phyloP scores from a whole-genome alignment of 306 rosid genomes.

The Gastrolobium villosum region DNA sequence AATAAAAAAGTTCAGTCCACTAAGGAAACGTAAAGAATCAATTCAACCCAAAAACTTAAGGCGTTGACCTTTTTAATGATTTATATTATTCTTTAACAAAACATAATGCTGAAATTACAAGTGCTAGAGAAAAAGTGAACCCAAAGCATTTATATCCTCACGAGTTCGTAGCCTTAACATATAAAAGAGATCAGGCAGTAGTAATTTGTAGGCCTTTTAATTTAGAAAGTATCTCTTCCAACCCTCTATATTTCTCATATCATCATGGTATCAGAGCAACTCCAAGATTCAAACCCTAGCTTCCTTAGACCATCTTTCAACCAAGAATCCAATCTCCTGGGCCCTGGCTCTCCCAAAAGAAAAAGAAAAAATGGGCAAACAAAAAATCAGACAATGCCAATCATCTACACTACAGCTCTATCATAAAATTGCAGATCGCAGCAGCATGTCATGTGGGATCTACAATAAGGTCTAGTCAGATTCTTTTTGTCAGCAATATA shows the following conservation, averaged over 20 bases:
- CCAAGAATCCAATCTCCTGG: conserved; percentile 9
- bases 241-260: not conserved
- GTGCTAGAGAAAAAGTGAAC: not conserved
- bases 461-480: not conserved
- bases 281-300: not conserved
- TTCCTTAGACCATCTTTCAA: conserved; percentile 18
- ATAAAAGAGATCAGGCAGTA: not conserved
- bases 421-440: not conserved
- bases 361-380: not conserved
- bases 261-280: not conserved
- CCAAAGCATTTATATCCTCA: not conserved
- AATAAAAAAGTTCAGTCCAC: conserved; percentile 5
- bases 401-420: conserved; percentile 1
- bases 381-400: not conserved
- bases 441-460: not conserved
- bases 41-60: too few relatives aligned
- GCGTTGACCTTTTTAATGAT: too few relatives aligned
- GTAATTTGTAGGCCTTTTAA: not conserved
- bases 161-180: not conserved
- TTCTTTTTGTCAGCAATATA: not conserved
- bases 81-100: too few relatives aligned
- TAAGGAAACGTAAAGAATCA: not conserved
- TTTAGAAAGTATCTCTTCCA: not conserved
- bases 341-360: conserved; percentile 16
- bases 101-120: not conserved